Evolutionary conservation across 192 early-diverging fungal genomes (phyloP).

Genomic region (Kappamyces sp.): DNA sequence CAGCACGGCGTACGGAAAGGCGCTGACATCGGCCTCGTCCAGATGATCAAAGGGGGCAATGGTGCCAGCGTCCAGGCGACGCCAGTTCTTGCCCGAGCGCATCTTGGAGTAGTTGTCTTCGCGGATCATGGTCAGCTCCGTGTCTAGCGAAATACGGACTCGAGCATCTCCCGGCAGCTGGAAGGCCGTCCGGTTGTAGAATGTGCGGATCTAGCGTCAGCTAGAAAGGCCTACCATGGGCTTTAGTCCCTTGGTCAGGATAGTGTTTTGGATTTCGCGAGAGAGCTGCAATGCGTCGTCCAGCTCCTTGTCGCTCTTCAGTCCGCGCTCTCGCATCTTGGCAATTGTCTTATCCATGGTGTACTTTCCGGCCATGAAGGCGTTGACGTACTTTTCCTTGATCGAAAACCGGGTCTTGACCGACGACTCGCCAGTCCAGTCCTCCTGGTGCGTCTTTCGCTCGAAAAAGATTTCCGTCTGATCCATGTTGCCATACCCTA

Average conservation of each 20-base stretch:
- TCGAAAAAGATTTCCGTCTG: constrained; percentile 86
- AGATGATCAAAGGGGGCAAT: constrained; percentile 77
- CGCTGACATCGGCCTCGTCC: constrained; percentile 65
- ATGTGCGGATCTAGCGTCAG: constrained; percentile 59
- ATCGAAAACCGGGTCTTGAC: constrained; percentile 86
- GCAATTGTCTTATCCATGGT: constrained; percentile 64
- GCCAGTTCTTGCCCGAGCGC: constrained; percentile 84
- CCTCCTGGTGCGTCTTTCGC: constrained; percentile 95
- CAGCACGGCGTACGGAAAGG: constrained; percentile 93
- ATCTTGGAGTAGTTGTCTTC: constrained; percentile 75
- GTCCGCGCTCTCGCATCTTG: constrained; percentile 63
- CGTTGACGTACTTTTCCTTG: constrained; percentile 90
- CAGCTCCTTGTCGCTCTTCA: constrained; percentile 70
- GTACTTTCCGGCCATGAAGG: constrained; percentile 72
- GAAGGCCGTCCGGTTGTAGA: constrained; percentile 97
- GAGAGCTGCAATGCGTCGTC: constrained; percentile 62
- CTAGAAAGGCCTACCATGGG: constrained; percentile 36
- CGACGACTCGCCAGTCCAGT: constrained; percentile 67
- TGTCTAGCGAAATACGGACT: constrained; percentile 90
- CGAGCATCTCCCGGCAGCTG: constrained; percentile 93
- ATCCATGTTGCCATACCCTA: constrained; percentile 85
- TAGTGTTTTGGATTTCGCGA: constrained; percentile 62
- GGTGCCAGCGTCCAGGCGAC: constrained; percentile 75
- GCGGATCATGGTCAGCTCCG: constrained; percentile 90
- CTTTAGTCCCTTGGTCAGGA: constrained; percentile 59